Percentiles rank a stretch among this genome's conserved stretches.
Evolutionary conservation across 176 grass and related monocot species (phyloP).

Genomic region (Hordeum marinum): DNA sequence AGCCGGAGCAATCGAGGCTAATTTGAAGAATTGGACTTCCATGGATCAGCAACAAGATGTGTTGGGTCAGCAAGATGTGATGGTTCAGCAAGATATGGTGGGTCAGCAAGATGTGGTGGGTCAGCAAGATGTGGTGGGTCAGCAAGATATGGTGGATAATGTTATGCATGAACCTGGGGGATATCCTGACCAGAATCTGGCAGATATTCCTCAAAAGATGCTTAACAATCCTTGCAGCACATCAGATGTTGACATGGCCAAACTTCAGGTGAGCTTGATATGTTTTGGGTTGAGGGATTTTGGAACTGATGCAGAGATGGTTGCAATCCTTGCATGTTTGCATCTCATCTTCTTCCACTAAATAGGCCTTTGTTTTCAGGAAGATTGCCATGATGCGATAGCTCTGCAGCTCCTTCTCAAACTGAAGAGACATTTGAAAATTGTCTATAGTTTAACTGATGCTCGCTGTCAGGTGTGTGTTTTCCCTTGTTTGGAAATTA

Average conservation of each 20-base stretch:
- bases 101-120: neutral
- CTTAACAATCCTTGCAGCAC: conserved; percentile 50
- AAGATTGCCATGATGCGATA: conserved; percentile 76
- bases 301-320: neutral
- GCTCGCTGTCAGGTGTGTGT: conserved; percentile 76
- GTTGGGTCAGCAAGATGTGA: neutral
- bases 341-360: conserved; percentile 17
- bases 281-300: conserved; percentile 11
- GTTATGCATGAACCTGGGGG: conserved; percentile 44
- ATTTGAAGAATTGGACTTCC: conserved; percentile 92
- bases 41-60: conserved; percentile 44
- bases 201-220: conserved; percentile 30
- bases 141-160: conserved; percentile 25
- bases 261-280: conserved; percentile 61
- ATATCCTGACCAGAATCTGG: conserved; percentile 31
- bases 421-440: conserved; percentile 96
- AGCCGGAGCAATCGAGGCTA: conserved; percentile 83
- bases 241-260: conserved; percentile 48
- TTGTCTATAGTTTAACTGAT: conserved; percentile 78
- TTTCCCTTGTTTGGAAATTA: conserved; percentile 4
- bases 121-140: conserved; percentile 29
- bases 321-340: neutral
- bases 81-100: neutral
- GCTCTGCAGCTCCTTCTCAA: conserved; percentile 91
- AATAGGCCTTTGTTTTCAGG: conserved; percentile 52